Conservation (phyloP, 1,284 basidiomycete genomes). For the Mycena sp. region DNA sequence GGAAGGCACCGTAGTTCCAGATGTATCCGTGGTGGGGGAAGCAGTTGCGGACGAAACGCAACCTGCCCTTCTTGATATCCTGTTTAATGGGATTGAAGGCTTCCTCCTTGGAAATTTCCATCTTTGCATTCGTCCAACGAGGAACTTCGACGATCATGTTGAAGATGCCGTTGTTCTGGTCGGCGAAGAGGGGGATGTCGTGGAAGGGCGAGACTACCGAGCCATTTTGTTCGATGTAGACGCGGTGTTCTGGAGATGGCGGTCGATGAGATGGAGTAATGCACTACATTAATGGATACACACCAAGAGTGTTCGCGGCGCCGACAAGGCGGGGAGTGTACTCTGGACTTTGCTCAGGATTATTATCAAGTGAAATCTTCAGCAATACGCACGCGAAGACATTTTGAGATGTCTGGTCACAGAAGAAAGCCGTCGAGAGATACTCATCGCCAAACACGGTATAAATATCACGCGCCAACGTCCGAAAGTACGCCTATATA, state of each 20-base stretch:
- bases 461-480: slow-evolving; percentile 21
- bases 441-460: slow-evolving; percentile 44
- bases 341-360: slow-evolving; percentile 51
- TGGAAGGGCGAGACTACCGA: slow-evolving; percentile 93
- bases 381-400: slow-evolving; percentile 63
- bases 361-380: not conserved
- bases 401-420: slow-evolving; percentile 58
- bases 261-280: slow-evolving; percentile 33
- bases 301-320: slow-evolving; percentile 93
- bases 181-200: slow-evolving; percentile 96
- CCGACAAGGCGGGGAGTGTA: slow-evolving; percentile 85
- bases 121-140: slow-evolving; percentile 99
- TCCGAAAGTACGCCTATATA: slow-evolving; percentile 29
- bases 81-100: slow-evolving; percentile 99
- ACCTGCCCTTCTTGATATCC: slow-evolving; percentile 95
- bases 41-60: slow-evolving; percentile 99
- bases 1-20: slow-evolving; percentile 89
- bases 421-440: slow-evolving; percentile 67
- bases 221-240: slow-evolving; percentile 92
- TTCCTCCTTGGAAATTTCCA: slow-evolving; percentile 99
- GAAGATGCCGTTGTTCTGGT: slow-evolving; percentile 92
- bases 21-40: slow-evolving; percentile 93
- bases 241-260: slow-evolving; percentile 83
- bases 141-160: slow-evolving; percentile 99
- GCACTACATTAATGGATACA: slow-evolving; percentile 40